Conservation (phyloP, 2,329 filamentous ascomycete genomes). For the Pseudocercospora fijiensis region DNA sequence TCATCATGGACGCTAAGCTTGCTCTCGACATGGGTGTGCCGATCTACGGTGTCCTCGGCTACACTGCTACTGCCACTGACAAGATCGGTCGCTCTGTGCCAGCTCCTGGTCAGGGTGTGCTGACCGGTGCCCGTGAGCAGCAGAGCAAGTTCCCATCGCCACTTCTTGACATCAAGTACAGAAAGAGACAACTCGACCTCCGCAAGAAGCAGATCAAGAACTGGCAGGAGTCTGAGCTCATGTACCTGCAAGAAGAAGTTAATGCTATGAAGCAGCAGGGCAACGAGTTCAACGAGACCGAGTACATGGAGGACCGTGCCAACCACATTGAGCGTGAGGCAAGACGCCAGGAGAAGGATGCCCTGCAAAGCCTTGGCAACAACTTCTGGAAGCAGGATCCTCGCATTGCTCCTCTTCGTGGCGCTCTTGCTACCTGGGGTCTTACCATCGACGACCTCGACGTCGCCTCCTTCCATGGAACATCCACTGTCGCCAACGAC, state of each 20-base stretch:
- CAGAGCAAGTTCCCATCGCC: slow-evolving; percentile 91
- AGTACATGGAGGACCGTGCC: slow-evolving; percentile 82
- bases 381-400: slow-evolving; percentile 98
- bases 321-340: slow-evolving; percentile 86
- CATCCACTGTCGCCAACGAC: slow-evolving; percentile 96
- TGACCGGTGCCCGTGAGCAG: slow-evolving; percentile 90
- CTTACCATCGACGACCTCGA: slow-evolving; percentile 93
- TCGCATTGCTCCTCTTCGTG: slow-evolving; percentile 89
- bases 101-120: slow-evolving; percentile 91
- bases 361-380: slow-evolving; percentile 89
- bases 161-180: slow-evolving; percentile 95
- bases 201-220: slow-evolving; percentile 92
- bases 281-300: slow-evolving; percentile 71
- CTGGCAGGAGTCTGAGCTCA: slow-evolving; percentile 92
- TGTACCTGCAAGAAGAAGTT: slow-evolving; percentile 90
- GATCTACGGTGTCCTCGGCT: slow-evolving; percentile 89
- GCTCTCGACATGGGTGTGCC: slow-evolving; percentile 98
- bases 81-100: slow-evolving; percentile 98
- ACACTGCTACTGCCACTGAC: slow-evolving; percentile 95
- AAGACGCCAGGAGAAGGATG: slow-evolving; percentile 85
- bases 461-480: slow-evolving; percentile 98
- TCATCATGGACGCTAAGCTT: slow-evolving; percentile 96
- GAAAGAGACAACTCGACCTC: slow-evolving; percentile 88
- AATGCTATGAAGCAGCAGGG: slow-evolving; percentile 83
- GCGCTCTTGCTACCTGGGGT: slow-evolving; percentile 95